phyloP scores from a whole-genome alignment of 176 grass and related monocot species.

The Pharus latifolius region DNA sequence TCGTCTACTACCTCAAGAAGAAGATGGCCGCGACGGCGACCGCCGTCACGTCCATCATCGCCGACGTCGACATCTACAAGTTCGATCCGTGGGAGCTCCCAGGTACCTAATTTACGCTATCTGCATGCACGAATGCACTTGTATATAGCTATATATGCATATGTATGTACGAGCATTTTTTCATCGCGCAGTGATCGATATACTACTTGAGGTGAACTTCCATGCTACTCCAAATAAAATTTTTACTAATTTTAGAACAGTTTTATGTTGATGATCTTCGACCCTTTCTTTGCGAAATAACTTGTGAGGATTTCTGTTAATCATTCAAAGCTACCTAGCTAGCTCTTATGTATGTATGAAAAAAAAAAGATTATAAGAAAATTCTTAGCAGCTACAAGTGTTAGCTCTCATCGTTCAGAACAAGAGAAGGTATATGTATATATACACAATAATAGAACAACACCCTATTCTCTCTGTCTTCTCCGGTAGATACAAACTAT shows the following conservation, averaged over 20 bases:
- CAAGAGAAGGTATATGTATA: neutral
- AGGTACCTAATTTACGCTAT: neutral
- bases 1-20: conserved; percentile 30
- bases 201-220: too few relatives aligned
- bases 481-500: neutral
- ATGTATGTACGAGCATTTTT: too few relatives aligned
- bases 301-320: too few relatives aligned
- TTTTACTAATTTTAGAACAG: too few relatives aligned
- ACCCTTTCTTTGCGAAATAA: too few relatives aligned
- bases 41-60: conserved; percentile 37
- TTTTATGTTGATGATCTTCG: too few relatives aligned
- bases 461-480: neutral
- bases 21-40: conserved; percentile 5
- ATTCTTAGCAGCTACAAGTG: too few relatives aligned
- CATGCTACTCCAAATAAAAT: too few relatives aligned
- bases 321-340: neutral
- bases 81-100: conserved; percentile 42
- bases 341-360: too few relatives aligned
- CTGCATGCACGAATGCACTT: neutral
- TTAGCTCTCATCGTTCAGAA: neutral
- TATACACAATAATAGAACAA: too few relatives aligned
- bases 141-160: neutral
- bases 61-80: conserved; percentile 48
- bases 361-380: neutral
- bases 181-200: too few relatives aligned